Base-by-base conservation (phyloP, 2,329 filamentous ascomycete genomes). In the Colletotrichum acutatum region DNA sequence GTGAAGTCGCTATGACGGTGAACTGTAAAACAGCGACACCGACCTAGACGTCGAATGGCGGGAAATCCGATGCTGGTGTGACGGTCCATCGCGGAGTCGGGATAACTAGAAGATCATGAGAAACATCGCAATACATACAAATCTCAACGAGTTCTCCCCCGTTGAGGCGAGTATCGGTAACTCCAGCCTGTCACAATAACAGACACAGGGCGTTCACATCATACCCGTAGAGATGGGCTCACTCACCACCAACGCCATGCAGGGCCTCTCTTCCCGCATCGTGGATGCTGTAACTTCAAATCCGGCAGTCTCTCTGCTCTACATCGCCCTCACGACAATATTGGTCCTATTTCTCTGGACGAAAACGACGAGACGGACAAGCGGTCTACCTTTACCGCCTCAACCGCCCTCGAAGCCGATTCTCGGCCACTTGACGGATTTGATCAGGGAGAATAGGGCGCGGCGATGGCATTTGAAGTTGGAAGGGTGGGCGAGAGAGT, bases 391-490 rank as follows among this genome's bases (percentile, higher is more conserved):
- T 5, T 16, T 58, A 19, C 67, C 60, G 37, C 60, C 59, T 5
- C 60, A 65, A 12, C 52, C 67, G 6, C 67, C 67, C 1, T 30
- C 26, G 1, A 32, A 9, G 11, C 60, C 61, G 2, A 14, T 65
- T 1, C 12, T 69, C 1, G 67, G 67, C 5, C 67, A 65, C 12
- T 1, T 69, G 9, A 28, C 34, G 6, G 67, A 69, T 19, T 8
- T 65, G 19, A 24, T 69, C 3, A 37, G 67, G 2, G 60, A 65
- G 19, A 69, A 69, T 37, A 42, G 22, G 22, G 5, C 60, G 22
- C n/a, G 53, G 53, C 49, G 6, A 14, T 71, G 62, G 56, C 68
- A 71, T 14, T 5, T 71, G 56, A 32, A 19, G 42, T 4, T 71
- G 16, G 26, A 32, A 9, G 60, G 58, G 7, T 69, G 67, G 67